Conservation (phyloP, 306 rosid species). For the Dryas drummondii region DNA sequence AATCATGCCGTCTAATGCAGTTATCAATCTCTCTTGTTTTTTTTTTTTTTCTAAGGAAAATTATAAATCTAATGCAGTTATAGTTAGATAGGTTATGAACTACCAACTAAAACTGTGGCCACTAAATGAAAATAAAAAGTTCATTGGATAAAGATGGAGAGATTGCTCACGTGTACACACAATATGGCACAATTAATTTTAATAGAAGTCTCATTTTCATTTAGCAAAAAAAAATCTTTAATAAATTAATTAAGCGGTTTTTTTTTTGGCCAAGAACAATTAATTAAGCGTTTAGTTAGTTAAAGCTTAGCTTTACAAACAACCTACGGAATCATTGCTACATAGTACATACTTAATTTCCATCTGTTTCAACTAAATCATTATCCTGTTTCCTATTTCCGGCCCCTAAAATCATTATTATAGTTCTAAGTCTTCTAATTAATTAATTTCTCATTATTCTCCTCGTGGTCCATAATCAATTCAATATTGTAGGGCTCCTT, state of each 20-base stretch:
- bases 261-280: not conserved
- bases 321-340: slow-evolving; percentile 31
- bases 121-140: too few relatives aligned
- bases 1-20: too few relatives aligned
- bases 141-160: too few relatives aligned
- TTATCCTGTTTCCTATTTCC: slow-evolving; percentile 1
- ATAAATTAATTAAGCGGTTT: slow-evolving; percentile 7
- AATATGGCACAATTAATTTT: too few relatives aligned
- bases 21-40: too few relatives aligned
- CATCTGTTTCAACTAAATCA: slow-evolving; percentile 17
- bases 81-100: too few relatives aligned
- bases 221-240: too few relatives aligned
- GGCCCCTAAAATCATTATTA: not conserved
- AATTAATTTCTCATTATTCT: not conserved
- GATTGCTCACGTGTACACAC: too few relatives aligned
- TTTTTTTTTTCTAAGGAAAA: too few relatives aligned
- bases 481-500: not conserved
- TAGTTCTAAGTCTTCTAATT: not conserved
- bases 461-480: not conserved
- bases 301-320: slow-evolving; percentile 30
- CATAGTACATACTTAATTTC: slow-evolving; percentile 7
- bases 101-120: too few relatives aligned
- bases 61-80: too few relatives aligned
- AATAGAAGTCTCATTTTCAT: too few relatives aligned
- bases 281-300: slow-evolving; percentile 22